phyloP scores from a whole-genome alignment of 2,329 filamentous ascomycete genomes.

The Teratosphaeria epicoccoides region DNA sequence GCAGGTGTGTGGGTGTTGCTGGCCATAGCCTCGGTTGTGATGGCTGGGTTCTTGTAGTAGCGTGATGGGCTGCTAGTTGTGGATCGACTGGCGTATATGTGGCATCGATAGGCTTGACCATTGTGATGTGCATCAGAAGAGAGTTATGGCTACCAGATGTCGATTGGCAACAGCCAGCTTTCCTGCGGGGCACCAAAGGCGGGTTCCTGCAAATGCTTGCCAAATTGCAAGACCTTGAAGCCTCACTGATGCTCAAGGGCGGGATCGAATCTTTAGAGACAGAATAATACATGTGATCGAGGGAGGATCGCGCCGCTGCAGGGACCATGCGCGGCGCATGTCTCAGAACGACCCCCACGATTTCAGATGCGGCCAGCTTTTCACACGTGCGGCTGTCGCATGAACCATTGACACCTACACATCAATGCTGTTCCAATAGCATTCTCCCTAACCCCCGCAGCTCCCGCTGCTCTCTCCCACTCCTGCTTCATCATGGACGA shows the following conservation, averaged over 20 bases:
- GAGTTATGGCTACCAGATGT: too few species aligned
- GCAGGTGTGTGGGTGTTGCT: neutral
- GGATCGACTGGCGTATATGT: neutral
- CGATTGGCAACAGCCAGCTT: too few species aligned
- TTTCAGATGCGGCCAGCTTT: neutral
- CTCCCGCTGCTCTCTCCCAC: neutral
- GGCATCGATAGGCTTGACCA: too few species aligned
- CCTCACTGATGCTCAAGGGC: too few species aligned
- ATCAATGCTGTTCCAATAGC: conserved; percentile 4
- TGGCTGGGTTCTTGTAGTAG: neutral
- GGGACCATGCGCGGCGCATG: neutral
- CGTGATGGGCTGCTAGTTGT: too few species aligned
- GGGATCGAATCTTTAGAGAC: too few species aligned
- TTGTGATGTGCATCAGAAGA: too few species aligned
- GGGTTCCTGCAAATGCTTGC: too few species aligned
- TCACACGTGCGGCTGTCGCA: neutral
- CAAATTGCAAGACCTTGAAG: too few species aligned
- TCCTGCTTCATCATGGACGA: conserved; percentile 58
- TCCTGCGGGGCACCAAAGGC: too few species aligned
- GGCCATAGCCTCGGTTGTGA: neutral
- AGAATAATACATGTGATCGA: neutral
- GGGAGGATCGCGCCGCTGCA: neutral
- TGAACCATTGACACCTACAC: neutral
- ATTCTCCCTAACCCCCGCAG: neutral
- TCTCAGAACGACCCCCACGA: neutral